Percentiles rank a stretch among this genome's conserved stretches.
Conservation (phyloP, 1,284 basidiomycete genomes). For the Marasmius oreades region DNA sequence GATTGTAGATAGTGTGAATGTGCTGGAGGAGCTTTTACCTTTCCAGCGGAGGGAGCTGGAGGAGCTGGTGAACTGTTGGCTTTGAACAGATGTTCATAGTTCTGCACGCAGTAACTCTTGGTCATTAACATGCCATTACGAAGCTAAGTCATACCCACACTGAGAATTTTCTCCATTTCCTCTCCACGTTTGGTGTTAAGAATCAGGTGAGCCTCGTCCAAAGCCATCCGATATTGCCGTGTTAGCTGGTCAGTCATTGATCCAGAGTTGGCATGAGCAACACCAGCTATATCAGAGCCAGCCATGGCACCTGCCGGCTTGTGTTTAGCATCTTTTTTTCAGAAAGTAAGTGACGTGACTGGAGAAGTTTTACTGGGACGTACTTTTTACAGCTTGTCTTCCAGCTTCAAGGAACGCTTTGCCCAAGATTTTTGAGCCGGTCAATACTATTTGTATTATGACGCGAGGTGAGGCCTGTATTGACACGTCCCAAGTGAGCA, state of each 20-base stretch:
- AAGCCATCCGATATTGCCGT: constrained; percentile 86
- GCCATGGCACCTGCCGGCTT: constrained; percentile 58
- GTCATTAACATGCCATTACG: not conserved
- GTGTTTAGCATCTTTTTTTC: constrained; percentile 69
- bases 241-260: constrained; percentile 76
- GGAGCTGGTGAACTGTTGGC: constrained; percentile 74
- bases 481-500: constrained; percentile 1
- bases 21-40: constrained; percentile 38
- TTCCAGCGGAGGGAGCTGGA: constrained; percentile 35
- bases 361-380: constrained; percentile 28
- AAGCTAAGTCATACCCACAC: constrained; percentile 45
- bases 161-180: constrained; percentile 63
- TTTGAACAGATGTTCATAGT: constrained; percentile 92
- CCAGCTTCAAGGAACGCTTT: constrained; percentile 92
- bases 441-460: constrained; percentile 80
- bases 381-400: constrained; percentile 90
- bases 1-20: constrained; percentile 94
- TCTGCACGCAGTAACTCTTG: constrained; percentile 49
- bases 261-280: constrained; percentile 70
- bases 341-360: not conserved
- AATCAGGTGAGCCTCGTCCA: constrained; percentile 95
- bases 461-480: constrained; percentile 78
- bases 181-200: constrained; percentile 86
- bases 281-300: constrained; percentile 59
- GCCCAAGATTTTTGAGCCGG: constrained; percentile 83